Evolutionary conservation across 1,284 basidiomycete genomes (phyloP).

Genomic region (Phenoliferia sp.): DNA sequence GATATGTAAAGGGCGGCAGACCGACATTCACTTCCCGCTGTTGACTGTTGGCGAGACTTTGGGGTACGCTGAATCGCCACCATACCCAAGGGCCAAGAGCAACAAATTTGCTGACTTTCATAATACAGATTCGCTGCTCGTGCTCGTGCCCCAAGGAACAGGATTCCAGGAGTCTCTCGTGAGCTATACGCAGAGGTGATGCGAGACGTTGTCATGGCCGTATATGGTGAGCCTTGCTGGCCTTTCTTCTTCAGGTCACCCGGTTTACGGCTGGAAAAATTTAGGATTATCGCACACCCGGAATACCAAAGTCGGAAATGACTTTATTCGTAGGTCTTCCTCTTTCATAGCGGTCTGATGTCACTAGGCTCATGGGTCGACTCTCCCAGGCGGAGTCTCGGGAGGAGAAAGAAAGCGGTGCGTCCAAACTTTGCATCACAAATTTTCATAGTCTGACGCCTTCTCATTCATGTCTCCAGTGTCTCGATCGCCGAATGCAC

Average conservation of each 20-base stretch:
- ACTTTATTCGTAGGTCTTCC: constrained; percentile 43
- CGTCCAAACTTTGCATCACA: not conserved
- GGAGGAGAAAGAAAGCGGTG: constrained; percentile 45
- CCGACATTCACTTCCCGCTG: constrained; percentile 55
- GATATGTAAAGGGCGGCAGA: too few species aligned
- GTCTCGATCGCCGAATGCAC: constrained; percentile 54
- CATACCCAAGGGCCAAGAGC: not conserved
- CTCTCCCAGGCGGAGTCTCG: constrained; percentile 49
- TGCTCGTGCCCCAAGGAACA: constrained; percentile 17
- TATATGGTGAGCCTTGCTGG: constrained; percentile 27
- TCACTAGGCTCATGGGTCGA: not conserved
- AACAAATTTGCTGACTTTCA: not conserved
- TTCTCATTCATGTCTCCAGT: constrained; percentile 31
- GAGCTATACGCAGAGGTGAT: constrained; percentile 17
- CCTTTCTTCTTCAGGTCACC: not conserved
- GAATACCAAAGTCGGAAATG: constrained; percentile 54
- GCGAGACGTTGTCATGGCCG: constrained; percentile 25
- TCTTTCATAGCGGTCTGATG: not conserved
- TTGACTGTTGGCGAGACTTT: too few species aligned
- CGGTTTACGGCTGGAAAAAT: not conserved
- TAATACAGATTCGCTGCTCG: constrained; percentile 43
- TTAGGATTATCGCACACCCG: constrained; percentile 48
- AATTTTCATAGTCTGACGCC: constrained; percentile 47
- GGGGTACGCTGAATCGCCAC: too few species aligned
- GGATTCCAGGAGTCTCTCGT: constrained; percentile 12